Conservation (phyloP, 768 basidiomycete species). For the Mycena indigotica region DNA sequence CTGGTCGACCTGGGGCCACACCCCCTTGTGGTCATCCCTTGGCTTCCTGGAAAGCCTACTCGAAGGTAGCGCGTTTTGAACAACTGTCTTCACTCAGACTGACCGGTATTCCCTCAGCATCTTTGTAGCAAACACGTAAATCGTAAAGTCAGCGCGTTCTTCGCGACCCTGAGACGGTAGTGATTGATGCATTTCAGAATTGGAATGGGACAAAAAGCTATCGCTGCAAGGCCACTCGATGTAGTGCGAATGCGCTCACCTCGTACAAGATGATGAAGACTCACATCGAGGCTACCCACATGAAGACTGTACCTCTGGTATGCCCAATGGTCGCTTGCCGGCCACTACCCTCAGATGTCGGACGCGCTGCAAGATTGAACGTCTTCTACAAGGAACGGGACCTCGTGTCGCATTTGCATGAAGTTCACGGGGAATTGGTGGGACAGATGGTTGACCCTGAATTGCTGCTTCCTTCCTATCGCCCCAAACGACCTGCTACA, state of each 20-base stretch:
- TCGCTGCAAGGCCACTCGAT: not conserved
- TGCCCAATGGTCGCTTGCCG: slow-evolving; percentile 17
- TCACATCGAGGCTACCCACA: slow-evolving; percentile 16
- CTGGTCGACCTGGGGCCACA: not conserved
- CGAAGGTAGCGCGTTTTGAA: slow-evolving; percentile 6
- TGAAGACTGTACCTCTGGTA: slow-evolving; percentile 13
- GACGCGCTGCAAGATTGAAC: not conserved
- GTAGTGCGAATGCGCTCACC: slow-evolving; percentile 4
- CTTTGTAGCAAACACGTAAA: not conserved
- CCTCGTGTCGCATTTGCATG: slow-evolving; percentile 12
- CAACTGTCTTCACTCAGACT: not conserved
- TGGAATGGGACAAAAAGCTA: not conserved
- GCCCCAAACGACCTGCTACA: slow-evolving; percentile 10
- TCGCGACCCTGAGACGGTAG: not conserved
- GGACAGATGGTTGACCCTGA: slow-evolving; percentile 7
- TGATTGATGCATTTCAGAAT: not conserved
- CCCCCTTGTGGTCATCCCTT: slow-evolving; percentile 6
- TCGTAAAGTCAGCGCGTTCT: not conserved
- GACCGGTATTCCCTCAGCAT: not conserved
- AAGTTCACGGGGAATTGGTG: not conserved
- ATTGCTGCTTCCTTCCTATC: slow-evolving; percentile 8
- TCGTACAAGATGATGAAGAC: not conserved
- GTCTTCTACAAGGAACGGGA: slow-evolving; percentile 13
- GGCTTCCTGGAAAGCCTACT: slow-evolving; percentile 8
- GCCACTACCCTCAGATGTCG: slow-evolving; percentile 1